phyloP scores from a whole-genome alignment of 1,284 basidiomycete species.

The Lignosus rhinocerotis region DNA sequence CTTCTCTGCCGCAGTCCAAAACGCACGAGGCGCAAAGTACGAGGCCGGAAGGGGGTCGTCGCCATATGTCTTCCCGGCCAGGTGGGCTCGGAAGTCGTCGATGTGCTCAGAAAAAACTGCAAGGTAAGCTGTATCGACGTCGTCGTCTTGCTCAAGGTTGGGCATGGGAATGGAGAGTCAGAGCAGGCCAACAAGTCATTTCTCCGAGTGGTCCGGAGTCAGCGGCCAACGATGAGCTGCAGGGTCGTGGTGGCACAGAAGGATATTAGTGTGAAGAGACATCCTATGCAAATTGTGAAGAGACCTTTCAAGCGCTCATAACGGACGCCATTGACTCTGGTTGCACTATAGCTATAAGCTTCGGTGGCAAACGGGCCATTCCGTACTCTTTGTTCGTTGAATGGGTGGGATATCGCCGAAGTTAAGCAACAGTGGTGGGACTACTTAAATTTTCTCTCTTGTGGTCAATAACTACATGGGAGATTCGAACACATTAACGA shows the following conservation, averaged over 20 bases:
- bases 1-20: constrained; percentile 71
- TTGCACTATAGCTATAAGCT: not conserved
- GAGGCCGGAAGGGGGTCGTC: constrained; percentile 34
- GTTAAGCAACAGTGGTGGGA: too few relatives aligned
- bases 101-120: constrained; percentile 24
- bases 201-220: constrained; percentile 4
- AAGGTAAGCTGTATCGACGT: constrained; percentile 20
- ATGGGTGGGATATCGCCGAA: too few relatives aligned
- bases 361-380: not conserved
- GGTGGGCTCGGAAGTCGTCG: constrained; percentile 25
- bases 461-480: too few relatives aligned
- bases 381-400: not conserved
- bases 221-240: not conserved
- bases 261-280: constrained; percentile 6
- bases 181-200: constrained; percentile 6
- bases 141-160: constrained; percentile 19
- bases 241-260: constrained; percentile 10
- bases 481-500: too few relatives aligned
- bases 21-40: constrained; percentile 45
- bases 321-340: not conserved
- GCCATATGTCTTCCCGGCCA: constrained; percentile 20
- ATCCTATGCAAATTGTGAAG: constrained; percentile 9
- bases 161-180: constrained; percentile 16
- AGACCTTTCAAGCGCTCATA: not conserved
- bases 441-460: too few relatives aligned